Evolutionary conservation across 257 asterid genomes (phyloP), one percentile per base, ranked within the genome.

Genomic region (Galeopsis tetrahit): DNA sequence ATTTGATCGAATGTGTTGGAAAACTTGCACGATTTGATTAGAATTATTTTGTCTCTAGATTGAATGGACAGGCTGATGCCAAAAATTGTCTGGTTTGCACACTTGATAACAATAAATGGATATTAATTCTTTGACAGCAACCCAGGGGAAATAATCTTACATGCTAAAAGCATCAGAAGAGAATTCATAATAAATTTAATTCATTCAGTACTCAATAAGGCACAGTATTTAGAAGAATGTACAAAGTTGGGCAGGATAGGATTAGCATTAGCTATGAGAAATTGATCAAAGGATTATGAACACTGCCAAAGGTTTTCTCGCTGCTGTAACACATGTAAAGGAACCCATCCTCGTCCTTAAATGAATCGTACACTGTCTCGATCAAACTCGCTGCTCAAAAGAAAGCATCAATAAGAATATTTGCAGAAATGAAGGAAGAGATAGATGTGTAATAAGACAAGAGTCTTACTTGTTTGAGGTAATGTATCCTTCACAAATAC

Each of bases 281-380:
- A 53, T 7, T 21, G 28, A 21, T 44, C 14, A 11, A 46, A 49
- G 56, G 36, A 52, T 35, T 32, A 59, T 64, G 60, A 51, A 33
- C 66, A 75, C 68, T 59, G 17, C 96, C 96, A 57, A 93, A 93
- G 56, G 98, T 91, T 79, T 93, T 90, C 87, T 93, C 98, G 31
- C 96, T 91, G 84, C 98, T 91, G 91, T 93, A 93, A 86, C 96
- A 91, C 96, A 93, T 84, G 79, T 93, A 93, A 48, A 93, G 85
- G 86, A 93, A 93, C 62, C 98, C 98, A 77, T 91, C 98, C 31
- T 85, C 85, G 6, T 93, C 97, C 86, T 88, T 90, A 68, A 51
- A 86, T 2, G 96, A 84, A 46, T 89, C 85, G 42, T 91, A 93
- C 55, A 91, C 79, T 4, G 82, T 53, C 81, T 93, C 94, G 49